Evolutionary conservation across 768 basidiomycete species (phyloP), one percentile per base, ranked within the genome.

Genomic region (Lentinus tigrinus): DNA sequence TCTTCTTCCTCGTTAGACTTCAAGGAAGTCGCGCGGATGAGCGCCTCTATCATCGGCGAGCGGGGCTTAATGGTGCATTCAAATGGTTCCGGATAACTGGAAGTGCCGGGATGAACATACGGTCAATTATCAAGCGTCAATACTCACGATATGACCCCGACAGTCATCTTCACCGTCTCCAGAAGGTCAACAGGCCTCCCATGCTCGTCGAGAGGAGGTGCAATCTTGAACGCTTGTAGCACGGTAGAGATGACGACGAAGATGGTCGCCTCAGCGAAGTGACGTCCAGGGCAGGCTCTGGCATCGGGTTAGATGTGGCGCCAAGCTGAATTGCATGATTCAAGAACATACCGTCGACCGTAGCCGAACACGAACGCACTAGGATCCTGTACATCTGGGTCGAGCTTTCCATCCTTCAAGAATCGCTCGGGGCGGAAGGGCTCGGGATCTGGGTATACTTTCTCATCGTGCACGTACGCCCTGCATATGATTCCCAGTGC

Each of bases 81-180:
- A 44, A 68, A 70, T 8, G 64, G 67, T 38, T 54, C 55, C 1
- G 69, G 67, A 34, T 63, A 63, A 24, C 69, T 70, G 44, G n/a
- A 21, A 36, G 31, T 8, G n/a, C n/a, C n/a, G n/a, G n/a, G n/a
- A n/a, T 49, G 10, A 54, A 21, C 14, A 4, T 21, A 43, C 16
- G 42, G 11, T 17, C 8, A 10, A 26, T 10, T 28, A 39, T n/a
- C 21, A 10, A 44, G 17, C 17, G 6, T 24, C n/a, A n/a, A n/a
- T n/a, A 58, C 61, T n/a, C 23, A 62, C 61, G 61, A 55, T 2
- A 62, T 50, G 2, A 62, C 39, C 1, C 57, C 61, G 14, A 38
- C 31, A 4, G 54, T 43, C 52, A 52, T 49, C 19, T 55, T 58
- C 1, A n/a, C n/a, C n/a, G n/a, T n/a, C n/a, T 23, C 50, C 16